Evolutionary conservation across 2,329 filamentous ascomycete species (phyloP).

Genomic region (Pleoardoris graminearum): DNA sequence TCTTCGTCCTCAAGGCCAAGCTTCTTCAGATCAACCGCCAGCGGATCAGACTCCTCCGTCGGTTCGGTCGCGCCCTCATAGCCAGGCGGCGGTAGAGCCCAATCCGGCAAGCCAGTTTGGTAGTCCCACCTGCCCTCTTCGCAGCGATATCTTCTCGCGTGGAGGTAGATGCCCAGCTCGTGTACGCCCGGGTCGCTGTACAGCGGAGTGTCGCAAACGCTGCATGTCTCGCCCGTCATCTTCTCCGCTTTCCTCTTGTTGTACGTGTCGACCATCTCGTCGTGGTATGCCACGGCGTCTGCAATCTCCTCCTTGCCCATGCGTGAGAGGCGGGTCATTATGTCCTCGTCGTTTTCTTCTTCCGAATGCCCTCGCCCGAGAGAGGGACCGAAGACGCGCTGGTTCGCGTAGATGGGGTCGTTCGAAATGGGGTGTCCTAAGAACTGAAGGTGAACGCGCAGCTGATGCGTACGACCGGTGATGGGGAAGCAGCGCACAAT

Average conservation of each 20-base stretch:
- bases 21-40: slow-evolving; percentile 50
- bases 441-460: slow-evolving; percentile 92
- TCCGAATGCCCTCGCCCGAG: slow-evolving; percentile 71
- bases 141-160: slow-evolving; percentile 88
- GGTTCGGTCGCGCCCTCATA: slow-evolving; percentile 71
- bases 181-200: slow-evolving; percentile 92
- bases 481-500: slow-evolving; percentile 92
- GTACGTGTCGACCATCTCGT: slow-evolving; percentile 90
- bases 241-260: slow-evolving; percentile 90
- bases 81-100: slow-evolving; percentile 81
- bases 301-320: slow-evolving; percentile 96
- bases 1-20: slow-evolving; percentile 41
- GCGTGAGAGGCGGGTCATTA: slow-evolving; percentile 78
- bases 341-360: slow-evolving; percentile 80
- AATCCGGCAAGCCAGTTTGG: slow-evolving; percentile 78
- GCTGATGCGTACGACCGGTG: slow-evolving; percentile 91
- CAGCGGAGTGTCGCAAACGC: slow-evolving; percentile 80
- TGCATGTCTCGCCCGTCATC: slow-evolving; percentile 82
- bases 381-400: slow-evolving; percentile 82
- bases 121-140: slow-evolving; percentile 84
- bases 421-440: slow-evolving; percentile 95
- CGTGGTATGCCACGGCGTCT: slow-evolving; percentile 88
- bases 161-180: slow-evolving; percentile 90
- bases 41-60: slow-evolving; percentile 53
- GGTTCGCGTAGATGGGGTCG: slow-evolving; percentile 96